These are phyloP conservation scores for Rhizophagus sp. DNA, from an alignment of 192 early-diverging fungal genomes.

Conservation along the genomic window DNA sequence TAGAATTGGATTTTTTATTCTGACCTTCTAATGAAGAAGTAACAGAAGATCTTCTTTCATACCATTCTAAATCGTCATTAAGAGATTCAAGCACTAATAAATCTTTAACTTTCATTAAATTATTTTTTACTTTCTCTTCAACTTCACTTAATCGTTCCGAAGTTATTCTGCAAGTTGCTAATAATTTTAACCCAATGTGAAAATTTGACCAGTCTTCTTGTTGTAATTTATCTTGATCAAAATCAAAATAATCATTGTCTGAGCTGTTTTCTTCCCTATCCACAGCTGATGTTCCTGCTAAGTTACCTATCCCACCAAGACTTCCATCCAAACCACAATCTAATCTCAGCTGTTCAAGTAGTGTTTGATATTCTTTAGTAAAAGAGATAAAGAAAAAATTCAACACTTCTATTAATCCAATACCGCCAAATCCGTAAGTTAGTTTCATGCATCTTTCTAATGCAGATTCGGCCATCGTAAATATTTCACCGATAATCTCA, in stretches of 20 bases:
- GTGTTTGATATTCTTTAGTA: conserved; percentile 43
- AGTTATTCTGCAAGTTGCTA: conserved; percentile 54
- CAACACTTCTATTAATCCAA: conserved; percentile 53
- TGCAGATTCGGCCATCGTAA: conserved; percentile 44
- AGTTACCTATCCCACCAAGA: background rate
- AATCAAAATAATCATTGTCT: conserved; percentile 46
- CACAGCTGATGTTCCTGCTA: conserved; percentile 6
- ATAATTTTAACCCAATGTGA: conserved; percentile 63
- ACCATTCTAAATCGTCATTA: conserved; percentile 10
- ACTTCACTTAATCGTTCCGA: conserved; percentile 44
- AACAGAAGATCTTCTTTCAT: conserved; percentile 1
- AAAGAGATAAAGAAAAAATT: conserved; percentile 52
- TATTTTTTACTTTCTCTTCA: conserved; percentile 41
- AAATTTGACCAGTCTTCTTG: conserved; percentile 63
- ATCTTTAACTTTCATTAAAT: conserved; percentile 30
- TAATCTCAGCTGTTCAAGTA: conserved; percentile 43
- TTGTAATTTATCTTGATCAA: conserved; percentile 46
- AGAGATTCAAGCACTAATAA: conserved; percentile 30
- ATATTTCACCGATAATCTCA: conserved; percentile 50
- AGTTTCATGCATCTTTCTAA: conserved; percentile 55
- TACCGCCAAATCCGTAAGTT: conserved; percentile 63
- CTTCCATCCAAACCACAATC: conserved; percentile 44
- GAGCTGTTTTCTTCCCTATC: conserved; percentile 29
- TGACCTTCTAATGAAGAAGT: background rate
- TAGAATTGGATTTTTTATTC: conserved; percentile 13